Conservation (phyloP, 169 alveolate species). For the Eimeria sp. region DNA sequence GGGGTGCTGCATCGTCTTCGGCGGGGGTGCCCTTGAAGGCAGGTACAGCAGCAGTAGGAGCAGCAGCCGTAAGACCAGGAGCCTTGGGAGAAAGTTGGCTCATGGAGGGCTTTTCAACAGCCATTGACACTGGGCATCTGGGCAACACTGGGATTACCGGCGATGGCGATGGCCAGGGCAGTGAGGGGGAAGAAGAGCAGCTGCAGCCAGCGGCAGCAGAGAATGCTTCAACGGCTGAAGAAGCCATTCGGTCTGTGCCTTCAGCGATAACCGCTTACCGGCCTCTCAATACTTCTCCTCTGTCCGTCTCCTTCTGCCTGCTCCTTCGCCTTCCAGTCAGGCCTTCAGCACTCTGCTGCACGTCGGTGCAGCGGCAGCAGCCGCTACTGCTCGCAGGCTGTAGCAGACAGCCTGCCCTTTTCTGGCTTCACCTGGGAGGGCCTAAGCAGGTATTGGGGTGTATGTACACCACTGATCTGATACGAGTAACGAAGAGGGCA, state of each 20-base stretch:
- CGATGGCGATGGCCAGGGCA: conserved; percentile 26
- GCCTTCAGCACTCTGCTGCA: conserved; percentile 58
- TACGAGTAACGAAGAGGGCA: conserved; percentile 24
- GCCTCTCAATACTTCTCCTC: conserved; percentile 47
- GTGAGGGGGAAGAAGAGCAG: conserved; percentile 34
- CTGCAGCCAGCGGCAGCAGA: conserved; percentile 70
- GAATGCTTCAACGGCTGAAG: conserved; percentile 39
- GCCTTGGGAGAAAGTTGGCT: conserved; percentile 34
- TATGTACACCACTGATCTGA: conserved; percentile 21
- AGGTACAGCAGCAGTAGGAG: conserved; percentile 7
- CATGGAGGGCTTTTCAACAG: conserved; percentile 20
- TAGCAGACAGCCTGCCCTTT: conserved; percentile 67
- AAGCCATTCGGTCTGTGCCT: conserved; percentile 50
- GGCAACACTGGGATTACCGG: not conserved
- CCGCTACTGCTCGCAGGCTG: conserved; percentile 53
- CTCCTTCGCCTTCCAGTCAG: conserved; percentile 57
- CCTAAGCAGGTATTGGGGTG: conserved; percentile 66
- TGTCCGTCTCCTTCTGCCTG: conserved; percentile 34
- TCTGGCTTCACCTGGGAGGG: conserved; percentile 29
- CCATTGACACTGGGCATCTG: not conserved
- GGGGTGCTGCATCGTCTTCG: not conserved
- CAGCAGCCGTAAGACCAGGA: not conserved
- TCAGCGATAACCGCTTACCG: conserved; percentile 52
- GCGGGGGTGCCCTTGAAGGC: conserved; percentile 3
- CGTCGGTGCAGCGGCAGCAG: conserved; percentile 43